These are phyloP conservation scores for Microcos paniculata DNA, from an alignment of 345 rosid species.

Conservation along the genomic window DNA sequence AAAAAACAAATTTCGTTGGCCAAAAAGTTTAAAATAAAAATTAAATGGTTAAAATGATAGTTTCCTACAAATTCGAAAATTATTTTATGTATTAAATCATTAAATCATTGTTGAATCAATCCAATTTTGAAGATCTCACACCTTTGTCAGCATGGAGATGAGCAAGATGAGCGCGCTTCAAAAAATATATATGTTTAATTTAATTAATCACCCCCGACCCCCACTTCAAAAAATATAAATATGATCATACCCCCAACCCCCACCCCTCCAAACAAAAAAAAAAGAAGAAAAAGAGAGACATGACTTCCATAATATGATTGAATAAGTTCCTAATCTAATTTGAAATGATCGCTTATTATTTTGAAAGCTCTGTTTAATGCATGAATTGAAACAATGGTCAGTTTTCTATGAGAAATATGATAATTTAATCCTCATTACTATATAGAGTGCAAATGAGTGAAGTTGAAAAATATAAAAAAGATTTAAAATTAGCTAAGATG, in stretches of 20 bases:
- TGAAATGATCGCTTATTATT: no score
- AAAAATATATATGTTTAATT: background rate
- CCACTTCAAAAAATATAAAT: no score
- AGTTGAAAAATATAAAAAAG: background rate
- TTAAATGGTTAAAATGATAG: no score
- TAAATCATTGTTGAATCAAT: background rate
- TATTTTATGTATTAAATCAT: background rate
- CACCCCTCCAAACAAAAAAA: no score
- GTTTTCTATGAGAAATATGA: background rate
- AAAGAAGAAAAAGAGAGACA: no score
- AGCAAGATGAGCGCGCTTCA: background rate
- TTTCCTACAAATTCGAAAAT: no score
- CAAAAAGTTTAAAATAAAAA: no score
- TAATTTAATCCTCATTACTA: no score
- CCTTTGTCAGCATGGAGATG: background rate
- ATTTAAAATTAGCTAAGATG: background rate
- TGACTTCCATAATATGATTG: no score
- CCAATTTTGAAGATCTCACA: background rate
- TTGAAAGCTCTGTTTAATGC: constrained; percentile 1
- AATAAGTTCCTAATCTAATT: no score
- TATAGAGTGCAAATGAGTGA: background rate
- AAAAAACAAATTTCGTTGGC: no score
- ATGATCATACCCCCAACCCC: no score
- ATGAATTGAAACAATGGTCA: background rate
- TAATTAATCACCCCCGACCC: background rate